These are phyloP conservation scores for Citrus unshiu DNA, from an alignment of 345 rosid genomes.

Conservation along the genomic window DNA sequence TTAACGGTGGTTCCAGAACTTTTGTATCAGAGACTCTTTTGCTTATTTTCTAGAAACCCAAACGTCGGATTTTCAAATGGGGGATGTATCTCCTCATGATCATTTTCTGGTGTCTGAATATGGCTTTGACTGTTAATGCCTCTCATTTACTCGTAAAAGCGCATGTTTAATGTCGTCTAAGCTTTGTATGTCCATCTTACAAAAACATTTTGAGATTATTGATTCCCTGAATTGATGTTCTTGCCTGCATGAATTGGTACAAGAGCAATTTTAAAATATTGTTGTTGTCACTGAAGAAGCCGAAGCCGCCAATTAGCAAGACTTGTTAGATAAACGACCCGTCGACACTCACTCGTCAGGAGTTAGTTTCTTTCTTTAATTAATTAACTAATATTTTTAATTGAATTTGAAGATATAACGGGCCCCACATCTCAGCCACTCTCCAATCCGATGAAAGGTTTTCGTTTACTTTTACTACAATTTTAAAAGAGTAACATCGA, in stretches of 20 bases:
- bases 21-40: neutral
- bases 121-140: neutral
- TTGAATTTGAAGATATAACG: neutral
- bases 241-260: no score
- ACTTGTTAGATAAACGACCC: neutral
- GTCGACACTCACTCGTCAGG: neutral
- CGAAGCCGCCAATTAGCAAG: neutral
- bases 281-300: no score
- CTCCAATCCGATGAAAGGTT: no score
- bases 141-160: no score
- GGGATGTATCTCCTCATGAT: neutral
- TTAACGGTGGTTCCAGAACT: neutral
- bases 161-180: no score
- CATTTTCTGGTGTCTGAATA: neutral
- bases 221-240: neutral
- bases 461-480: no score
- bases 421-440: neutral
- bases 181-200: neutral
- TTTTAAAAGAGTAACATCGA: no score
- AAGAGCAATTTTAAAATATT: no score
- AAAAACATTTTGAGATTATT: neutral
- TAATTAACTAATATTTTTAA: no score
- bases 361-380: no score
- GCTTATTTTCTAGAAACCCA: neutral
- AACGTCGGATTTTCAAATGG: neutral